These are phyloP conservation scores for Oryza punctata DNA, from an alignment of 176 grass and related monocot genomes.

Conservation along the genomic window DNA sequence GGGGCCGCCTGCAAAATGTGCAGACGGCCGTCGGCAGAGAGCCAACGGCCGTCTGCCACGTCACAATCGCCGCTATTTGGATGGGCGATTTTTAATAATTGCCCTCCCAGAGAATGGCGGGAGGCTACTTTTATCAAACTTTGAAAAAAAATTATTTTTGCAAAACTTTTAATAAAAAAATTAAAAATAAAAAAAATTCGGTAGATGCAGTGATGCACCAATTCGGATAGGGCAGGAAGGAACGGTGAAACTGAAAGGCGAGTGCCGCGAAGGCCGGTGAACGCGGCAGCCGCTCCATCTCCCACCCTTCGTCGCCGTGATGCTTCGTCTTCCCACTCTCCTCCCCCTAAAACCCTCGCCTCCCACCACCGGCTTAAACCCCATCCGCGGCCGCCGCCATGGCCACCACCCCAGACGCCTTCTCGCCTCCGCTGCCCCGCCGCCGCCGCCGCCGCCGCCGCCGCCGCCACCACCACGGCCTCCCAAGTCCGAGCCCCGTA, in stretches of 20 bases:
- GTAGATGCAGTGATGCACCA: not conserved
- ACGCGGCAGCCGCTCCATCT: conserved; percentile 3
- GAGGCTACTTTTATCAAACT: too few species aligned
- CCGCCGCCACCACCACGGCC: not conserved
- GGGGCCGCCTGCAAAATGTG: too few species aligned
- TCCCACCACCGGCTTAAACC: not conserved
- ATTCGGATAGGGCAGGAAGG: conserved; percentile 32
- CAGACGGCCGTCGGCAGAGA: too few species aligned
- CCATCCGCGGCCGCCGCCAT: not conserved
- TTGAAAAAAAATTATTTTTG: too few species aligned
- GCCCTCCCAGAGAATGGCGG: too few species aligned
- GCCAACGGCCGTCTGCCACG: too few species aligned
- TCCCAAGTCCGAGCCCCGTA: conserved; percentile 6
- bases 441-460: conserved; percentile 39
- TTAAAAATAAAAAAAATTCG: too few species aligned
- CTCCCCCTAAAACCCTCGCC: conserved; percentile 46
- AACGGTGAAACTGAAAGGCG: not conserved
- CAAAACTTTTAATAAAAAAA: too few species aligned
- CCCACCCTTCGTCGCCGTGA: not conserved
- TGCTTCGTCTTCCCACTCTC: conserved; percentile 51
- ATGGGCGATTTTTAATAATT: too few species aligned
- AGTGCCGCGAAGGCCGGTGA: not conserved
- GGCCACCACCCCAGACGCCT: not conserved
- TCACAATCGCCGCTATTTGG: too few species aligned
- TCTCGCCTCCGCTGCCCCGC: conserved; percentile 31